Conservation (phyloP, 768 basidiomycete species). For the Russula griseocarnosa region DNA sequence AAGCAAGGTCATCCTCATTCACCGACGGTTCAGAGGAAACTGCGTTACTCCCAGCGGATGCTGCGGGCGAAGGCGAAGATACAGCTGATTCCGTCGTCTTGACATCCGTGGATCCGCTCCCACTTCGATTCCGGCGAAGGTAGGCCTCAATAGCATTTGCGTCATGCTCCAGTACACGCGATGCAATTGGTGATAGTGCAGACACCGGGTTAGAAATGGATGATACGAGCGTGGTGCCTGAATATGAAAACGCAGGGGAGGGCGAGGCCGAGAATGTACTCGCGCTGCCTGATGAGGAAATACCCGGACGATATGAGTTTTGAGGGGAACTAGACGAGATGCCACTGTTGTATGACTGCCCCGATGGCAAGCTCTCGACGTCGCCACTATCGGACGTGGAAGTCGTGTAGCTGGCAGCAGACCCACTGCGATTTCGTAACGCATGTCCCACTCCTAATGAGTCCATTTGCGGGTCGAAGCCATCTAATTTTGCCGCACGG, state of each 20-base stretch:
- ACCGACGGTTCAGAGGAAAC: constrained; percentile 47
- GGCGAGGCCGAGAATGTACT: constrained; percentile 41
- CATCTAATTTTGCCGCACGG: constrained; percentile 59
- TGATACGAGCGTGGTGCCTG: constrained; percentile 35
- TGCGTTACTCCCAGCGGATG: background rate
- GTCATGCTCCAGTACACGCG: constrained; percentile 76
- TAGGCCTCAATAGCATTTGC: constrained; percentile 88
- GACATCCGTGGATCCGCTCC: constrained; percentile 71
- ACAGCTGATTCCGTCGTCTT: constrained; percentile 56
- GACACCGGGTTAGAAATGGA: constrained; percentile 36
- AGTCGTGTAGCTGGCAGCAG: constrained; percentile 33
- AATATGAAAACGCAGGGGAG: constrained; percentile 36
- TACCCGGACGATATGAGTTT: constrained; percentile 41
- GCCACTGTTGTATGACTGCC: constrained; percentile 25
- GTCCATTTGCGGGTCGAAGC: constrained; percentile 39
- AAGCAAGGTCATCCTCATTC: constrained; percentile 52
- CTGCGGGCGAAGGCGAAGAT: constrained; percentile 37
- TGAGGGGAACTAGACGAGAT: constrained; percentile 35
- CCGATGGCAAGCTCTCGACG: constrained; percentile 28
- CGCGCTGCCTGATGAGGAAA: constrained; percentile 55
- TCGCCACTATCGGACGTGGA: constrained; percentile 31
- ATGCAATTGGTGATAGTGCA: constrained; percentile 72
- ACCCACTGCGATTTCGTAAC: constrained; percentile 29
- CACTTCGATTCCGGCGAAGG: constrained; percentile 75
- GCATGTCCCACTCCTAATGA: constrained; percentile 45